Conservation (phyloP, 2,329 filamentous ascomycete species). For the Sphaerulina musiva region DNA sequence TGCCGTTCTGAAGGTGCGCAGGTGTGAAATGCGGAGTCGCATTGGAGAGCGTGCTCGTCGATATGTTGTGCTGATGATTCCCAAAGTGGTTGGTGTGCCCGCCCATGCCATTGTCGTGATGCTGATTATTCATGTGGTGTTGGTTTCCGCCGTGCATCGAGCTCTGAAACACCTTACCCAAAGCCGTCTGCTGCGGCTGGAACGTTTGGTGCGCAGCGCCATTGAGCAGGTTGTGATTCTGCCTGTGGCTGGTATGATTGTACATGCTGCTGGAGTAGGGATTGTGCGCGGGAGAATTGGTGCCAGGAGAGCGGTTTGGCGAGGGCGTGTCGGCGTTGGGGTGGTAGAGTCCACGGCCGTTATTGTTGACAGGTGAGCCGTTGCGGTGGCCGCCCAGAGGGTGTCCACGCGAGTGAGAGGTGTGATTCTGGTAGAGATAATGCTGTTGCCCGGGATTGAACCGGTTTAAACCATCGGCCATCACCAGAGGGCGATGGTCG, state of each 20-base stretch:
- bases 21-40: conserved; percentile 57
- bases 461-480: conserved; percentile 62
- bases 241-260: conserved; percentile 58
- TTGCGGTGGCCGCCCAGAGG: conserved; percentile 40
- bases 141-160: conserved; percentile 45
- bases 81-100: conserved; percentile 51
- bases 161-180: conserved; percentile 65
- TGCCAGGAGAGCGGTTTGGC: conserved; percentile 52
- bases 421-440: conserved; percentile 51
- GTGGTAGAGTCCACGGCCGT: conserved; percentile 38
- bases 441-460: conserved; percentile 52
- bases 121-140: conserved; percentile 39
- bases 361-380: conserved; percentile 41
- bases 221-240: conserved; percentile 70
- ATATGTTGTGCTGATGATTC: conserved; percentile 57
- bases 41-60: conserved; percentile 56
- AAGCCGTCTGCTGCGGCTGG: conserved; percentile 46
- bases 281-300: conserved; percentile 45
- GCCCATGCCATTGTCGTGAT: conserved; percentile 45
- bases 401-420: conserved; percentile 41
- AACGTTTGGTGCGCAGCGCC: conserved; percentile 55
- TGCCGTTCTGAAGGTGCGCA: conserved; percentile 55
- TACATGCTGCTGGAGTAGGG: conserved; percentile 68
- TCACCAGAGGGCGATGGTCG: conserved; percentile 44
- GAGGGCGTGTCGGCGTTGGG: conserved; percentile 48